Conservation (phyloP, 1,284 basidiomycete species). For the Golubevia sp. region DNA sequence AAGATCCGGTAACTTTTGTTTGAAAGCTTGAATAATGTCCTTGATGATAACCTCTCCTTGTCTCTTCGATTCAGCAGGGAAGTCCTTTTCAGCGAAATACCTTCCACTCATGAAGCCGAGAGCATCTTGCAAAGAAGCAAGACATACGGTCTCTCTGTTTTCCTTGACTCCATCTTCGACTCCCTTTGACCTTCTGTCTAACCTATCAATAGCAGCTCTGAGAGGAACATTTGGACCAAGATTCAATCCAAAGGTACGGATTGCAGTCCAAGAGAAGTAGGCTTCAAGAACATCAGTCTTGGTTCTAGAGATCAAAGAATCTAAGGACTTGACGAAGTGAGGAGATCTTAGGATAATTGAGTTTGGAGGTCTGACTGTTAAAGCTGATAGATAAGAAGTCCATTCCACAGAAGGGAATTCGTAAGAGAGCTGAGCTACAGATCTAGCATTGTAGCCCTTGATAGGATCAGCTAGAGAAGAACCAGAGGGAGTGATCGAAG, state of each 20-base stretch:
- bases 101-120: slow-evolving; percentile 66
- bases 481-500: slow-evolving; percentile 70
- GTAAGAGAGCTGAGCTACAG: slow-evolving; percentile 69
- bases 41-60: slow-evolving; percentile 83
- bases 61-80: slow-evolving; percentile 77
- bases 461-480: slow-evolving; percentile 74
- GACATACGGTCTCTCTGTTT: slow-evolving; percentile 74
- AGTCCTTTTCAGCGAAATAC: slow-evolving; percentile 83
- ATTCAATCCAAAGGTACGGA: slow-evolving; percentile 38
- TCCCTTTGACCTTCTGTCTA: slow-evolving; percentile 76
- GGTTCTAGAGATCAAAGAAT: slow-evolving; percentile 73
- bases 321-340: slow-evolving; percentile 74
- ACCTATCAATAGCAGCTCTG: slow-evolving; percentile 63
- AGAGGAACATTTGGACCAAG: slow-evolving; percentile 61
- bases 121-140: slow-evolving; percentile 62
- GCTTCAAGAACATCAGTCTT: slow-evolving; percentile 77
- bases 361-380: slow-evolving; percentile 75
- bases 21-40: slow-evolving; percentile 85
- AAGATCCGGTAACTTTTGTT: slow-evolving; percentile 74
- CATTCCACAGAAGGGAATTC: slow-evolving; percentile 78
- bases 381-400: slow-evolving; percentile 79
- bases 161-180: slow-evolving; percentile 84
- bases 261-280: slow-evolving; percentile 70
- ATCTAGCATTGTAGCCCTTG: slow-evolving; percentile 82
- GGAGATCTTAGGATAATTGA: slow-evolving; percentile 81